Evolutionary conservation across 2,329 filamentous ascomycete genomes (phyloP), one percentile per base, ranked within the genome.

Genomic region (Hypomyces perniciosus): DNA sequence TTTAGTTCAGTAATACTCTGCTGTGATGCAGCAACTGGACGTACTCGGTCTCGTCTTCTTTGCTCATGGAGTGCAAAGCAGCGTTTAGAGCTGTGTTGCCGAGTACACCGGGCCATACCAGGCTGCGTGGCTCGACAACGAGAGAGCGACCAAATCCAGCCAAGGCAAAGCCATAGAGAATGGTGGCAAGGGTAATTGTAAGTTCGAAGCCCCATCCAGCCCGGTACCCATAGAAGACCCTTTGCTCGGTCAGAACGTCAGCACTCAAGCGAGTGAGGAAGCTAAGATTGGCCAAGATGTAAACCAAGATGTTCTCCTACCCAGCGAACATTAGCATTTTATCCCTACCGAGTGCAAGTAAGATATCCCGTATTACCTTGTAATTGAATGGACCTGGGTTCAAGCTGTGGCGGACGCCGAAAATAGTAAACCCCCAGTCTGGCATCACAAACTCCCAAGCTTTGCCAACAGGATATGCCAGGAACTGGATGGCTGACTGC

Each of bases 261-360:
- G 65, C 65, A 28, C 65, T 67, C 7, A 67, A 56, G n/a, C 65
- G 59, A 2, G 64, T 68, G 13, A 71, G 66, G 47, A 74, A 73
- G 10, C 71, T 75, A 1, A 75, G 71, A 61, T 83, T 82, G 44
- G 81, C 77, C 67, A 79, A 72, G 52, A 78, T 75, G 50, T 73
- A 74, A 46, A 80, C 75, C 12, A 80, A 65, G 61, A 77, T 76
- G 57, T 80, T 77, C 61, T 80, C 78, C 63, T 61, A 13, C 28
- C n/a, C 4, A 73, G 67, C 34, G 10, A 37, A 33, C 10, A 37
- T 46, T 13, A 4, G 12, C 8, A 8, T 43, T 1, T 44, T 37
- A 8, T 7, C 8, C 12, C 20, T 37, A 10, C 4, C 12, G 6
- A 7, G 6, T 7, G 5, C 69, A 53, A 77, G 73, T n/a, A 1